Base-by-base conservation (phyloP, 2,329 filamentous ascomycete genomes). In the Chalaropsis thielavioides region DNA sequence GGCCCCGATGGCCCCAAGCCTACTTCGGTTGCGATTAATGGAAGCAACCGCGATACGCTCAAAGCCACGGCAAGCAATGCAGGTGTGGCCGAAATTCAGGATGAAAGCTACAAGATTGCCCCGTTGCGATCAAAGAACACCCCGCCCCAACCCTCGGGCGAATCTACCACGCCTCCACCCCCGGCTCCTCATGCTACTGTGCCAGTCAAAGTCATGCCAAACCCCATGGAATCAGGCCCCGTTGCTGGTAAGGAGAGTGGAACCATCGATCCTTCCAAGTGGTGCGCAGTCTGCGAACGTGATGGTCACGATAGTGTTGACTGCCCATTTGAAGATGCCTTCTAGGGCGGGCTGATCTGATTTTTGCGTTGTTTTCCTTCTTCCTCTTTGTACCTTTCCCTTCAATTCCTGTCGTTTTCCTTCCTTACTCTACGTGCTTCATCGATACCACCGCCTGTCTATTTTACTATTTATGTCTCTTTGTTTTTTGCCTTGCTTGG, bases 261-360 rank as follows among this genome's bases (percentile, higher is more conserved):
- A 0, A 77, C 89, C 59, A 80, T 92, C 69, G 90, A 97, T 71
- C 83, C 86, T 64, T 83, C 87, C 68, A 96, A 96, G 76, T 99
- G 94, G 94, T 99, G 94, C 75, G 94, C 94, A 17, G 80, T 97
- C 56, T 99, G 94, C 73, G 94, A 99, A 78, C 85, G 90, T 68
- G 94, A 99, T 72, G 94, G 94, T 15, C 94, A 99, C 73, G 89
- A 96, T 75, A 96, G 92, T 72, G 92, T 95, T 68, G 90, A 95
- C 74, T 96, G 92, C 75, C 91, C 92, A 13, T 88, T 95, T 75
- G 92, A 96, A 76, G 90, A 95, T 74, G 85, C 84, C 38, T 88
- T 86, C 69, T 86, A 77, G 74, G 64, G 27, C 54, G 31, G 31
- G 27, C n/a, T 41, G 7, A 41, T 19, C 15, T n/a, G 44, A 61